Evolutionary conservation across 192 early-diverging fungal genomes (phyloP), one percentile per base, ranked within the genome.

Genomic region (Dissophora ornata): DNA sequence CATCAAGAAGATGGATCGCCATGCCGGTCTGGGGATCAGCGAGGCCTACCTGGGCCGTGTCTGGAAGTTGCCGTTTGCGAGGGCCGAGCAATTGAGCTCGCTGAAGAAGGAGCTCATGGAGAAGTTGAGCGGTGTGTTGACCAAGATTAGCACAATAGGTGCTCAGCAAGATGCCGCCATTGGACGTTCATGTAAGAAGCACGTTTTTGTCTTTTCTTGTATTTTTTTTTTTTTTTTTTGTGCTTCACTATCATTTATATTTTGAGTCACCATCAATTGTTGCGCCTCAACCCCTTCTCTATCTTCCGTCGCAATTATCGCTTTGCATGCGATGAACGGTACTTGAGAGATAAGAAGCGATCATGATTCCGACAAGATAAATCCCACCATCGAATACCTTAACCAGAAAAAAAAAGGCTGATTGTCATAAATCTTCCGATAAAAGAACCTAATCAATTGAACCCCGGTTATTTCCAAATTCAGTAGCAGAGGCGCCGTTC

Each of bases 1-100:
- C 30, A 82, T 95, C 47, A 95, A 95, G 69, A 95, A 95, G 66
- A 87, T 90, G 71, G 94, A 94, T 79, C 88, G 91, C 59, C 91
- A 92, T 85, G 90, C 92, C 0, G 94, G 93, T 0, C 82, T 93
- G 44, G 81, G 84, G 26, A 83, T 94, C 38, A 83, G 87, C 36
- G 91, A 93, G 62, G 84, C 86, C 6, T 91, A 91, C 46, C 68
- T 91, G 15, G 75, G 85, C 57, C 83, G 84, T 11, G 75, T 88
- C 13, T 75, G 86, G 36, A 71, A 73, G 29, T 50, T 87, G 29
- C 85, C 90, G 2, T 90, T 95, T 81, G 90, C 90, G 22, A 83
- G 85, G 25, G 88, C 89, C 4, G 86, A 90, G 24, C 81, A 82
- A 30, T 57, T 94, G 53, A 83, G 85, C 48, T 62, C 49, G 22